phyloP scores from a whole-genome alignment of 192 early-diverging fungal species.

The Coemansia sp. region DNA sequence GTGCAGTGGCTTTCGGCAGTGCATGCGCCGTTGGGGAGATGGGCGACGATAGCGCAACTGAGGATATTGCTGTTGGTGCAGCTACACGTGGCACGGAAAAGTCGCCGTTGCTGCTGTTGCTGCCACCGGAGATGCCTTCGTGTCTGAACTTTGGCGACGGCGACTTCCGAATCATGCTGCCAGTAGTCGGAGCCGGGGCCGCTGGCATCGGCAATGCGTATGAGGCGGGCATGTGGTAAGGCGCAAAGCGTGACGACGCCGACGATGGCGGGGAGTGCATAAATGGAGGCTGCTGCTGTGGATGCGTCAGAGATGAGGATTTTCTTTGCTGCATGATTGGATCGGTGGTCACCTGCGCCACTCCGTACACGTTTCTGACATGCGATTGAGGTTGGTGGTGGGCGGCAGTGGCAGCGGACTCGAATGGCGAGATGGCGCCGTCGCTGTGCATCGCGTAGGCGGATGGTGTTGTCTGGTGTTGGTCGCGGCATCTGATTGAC shows the following conservation, averaged over 20 bases:
- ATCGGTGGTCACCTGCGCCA: conserved; percentile 31
- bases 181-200: conserved; percentile 1
- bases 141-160: conserved; percentile 7
- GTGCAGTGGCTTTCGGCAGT: background rate
- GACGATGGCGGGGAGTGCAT: conserved; percentile 42
- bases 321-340: conserved; percentile 18
- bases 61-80: conserved; percentile 4
- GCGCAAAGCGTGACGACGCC: conserved; percentile 39
- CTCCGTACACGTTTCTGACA: conserved; percentile 35
- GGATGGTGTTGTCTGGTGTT: conserved; percentile 3
- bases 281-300: conserved; percentile 35
- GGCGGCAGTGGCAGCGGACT: background rate
- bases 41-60: conserved; percentile 8
- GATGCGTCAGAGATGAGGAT: conserved; percentile 3
- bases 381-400: conserved; percentile 21
- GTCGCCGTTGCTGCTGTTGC: conserved; percentile 21
- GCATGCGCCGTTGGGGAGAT: conserved; percentile 1
- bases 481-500: conserved; percentile 2
- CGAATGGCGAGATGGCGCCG: conserved; percentile 14
- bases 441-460: conserved; percentile 11
- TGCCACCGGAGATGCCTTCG: conserved; percentile 18
- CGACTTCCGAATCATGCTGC: background rate
- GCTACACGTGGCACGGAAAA: conserved; percentile 13
- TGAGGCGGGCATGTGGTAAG: conserved; percentile 46
- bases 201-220: background rate